phyloP scores from a whole-genome alignment of 1,284 basidiomycete genomes.

The Cryptococcus sp. region DNA sequence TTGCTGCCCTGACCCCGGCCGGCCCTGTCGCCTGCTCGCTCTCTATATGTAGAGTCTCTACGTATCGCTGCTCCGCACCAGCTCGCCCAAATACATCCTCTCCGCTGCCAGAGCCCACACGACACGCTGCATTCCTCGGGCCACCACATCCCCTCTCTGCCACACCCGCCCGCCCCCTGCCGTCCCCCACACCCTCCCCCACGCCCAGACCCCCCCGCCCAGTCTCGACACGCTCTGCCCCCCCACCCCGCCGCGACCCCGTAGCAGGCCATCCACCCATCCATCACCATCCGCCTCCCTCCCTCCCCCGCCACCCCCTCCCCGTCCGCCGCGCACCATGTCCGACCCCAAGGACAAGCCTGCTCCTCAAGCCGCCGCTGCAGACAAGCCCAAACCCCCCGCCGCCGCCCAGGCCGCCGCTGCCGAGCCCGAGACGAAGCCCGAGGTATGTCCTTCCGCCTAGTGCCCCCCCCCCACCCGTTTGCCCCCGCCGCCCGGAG shows the following conservation, averaged over 20 bases:
- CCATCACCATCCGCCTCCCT: neutral
- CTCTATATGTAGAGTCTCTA: no score
- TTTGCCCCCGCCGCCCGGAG: no score
- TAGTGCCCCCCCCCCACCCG: no score
- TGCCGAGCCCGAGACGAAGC: neutral
- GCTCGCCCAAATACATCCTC: neutral
- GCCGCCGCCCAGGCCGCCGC: neutral
- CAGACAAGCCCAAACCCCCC: neutral
- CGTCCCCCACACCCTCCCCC: neutral
- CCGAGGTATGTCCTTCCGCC: neutral
- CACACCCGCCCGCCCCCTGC: conserved; percentile 1
- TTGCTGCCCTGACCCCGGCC: neutral
- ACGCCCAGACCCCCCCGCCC: no score
- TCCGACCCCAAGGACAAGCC: conserved; percentile 7
- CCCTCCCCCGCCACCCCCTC: neutral
- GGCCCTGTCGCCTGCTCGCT: neutral
- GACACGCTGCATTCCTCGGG: no score
- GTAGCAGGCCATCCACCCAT: no score
- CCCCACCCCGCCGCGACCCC: no score
- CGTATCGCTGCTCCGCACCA: neutral
- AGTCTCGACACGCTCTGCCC: no score
- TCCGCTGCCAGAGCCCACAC: no score
- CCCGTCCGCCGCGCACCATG: neutral
- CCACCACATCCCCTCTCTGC: conserved; percentile 3
- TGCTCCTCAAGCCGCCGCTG: neutral